A percentile compares a stretch with the other conserved stretches of the same genome.
Evolutionary conservation across 345 rosid species (phyloP).

Genomic region (Chamaenerion angustifolium): DNA sequence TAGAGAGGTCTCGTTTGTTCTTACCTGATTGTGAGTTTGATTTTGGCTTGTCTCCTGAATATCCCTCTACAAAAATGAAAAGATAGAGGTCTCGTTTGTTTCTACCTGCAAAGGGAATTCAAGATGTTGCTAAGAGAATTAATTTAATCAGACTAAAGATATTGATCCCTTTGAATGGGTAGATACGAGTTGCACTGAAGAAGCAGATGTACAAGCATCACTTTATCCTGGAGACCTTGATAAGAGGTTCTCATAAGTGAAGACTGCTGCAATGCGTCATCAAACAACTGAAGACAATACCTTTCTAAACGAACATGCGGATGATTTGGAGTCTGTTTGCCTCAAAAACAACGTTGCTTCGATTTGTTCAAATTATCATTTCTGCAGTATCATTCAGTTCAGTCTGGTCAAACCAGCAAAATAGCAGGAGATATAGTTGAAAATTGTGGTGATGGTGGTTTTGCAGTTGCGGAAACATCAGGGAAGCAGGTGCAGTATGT

Average conservation of each 20-base stretch:
- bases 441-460: constrained; percentile 9
- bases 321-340: constrained; percentile 14
- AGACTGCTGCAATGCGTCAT: constrained; percentile 1
- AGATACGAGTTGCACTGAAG: constrained; percentile 16
- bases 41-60: constrained; percentile 16
- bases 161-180: constrained; percentile 41
- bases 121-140: constrained; percentile 32
- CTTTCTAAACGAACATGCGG: constrained; percentile 9
- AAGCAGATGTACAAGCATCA: constrained; percentile 4
- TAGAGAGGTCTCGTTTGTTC: no score
- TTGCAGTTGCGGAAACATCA: constrained; percentile 14
- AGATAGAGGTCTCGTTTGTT: constrained; percentile 20
- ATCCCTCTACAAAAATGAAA: constrained; percentile 10
- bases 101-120: constrained; percentile 30
- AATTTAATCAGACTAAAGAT: constrained; percentile 13
- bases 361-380: constrained; percentile 8
- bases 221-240: constrained; percentile 7
- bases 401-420: constrained; percentile 1
- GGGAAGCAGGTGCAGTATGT: constrained; percentile 14
- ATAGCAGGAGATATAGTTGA: constrained; percentile 10
- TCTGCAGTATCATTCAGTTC: background rate
- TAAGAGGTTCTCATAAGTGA: constrained; percentile 2
- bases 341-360: constrained; percentile 6
- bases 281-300: constrained; percentile 10
- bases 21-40: no score